Evolutionary conservation across 2,329 filamentous ascomycete genomes (phyloP), one percentile per base, ranked within the genome.

Genomic region (Verticillium albo-atrum): DNA sequence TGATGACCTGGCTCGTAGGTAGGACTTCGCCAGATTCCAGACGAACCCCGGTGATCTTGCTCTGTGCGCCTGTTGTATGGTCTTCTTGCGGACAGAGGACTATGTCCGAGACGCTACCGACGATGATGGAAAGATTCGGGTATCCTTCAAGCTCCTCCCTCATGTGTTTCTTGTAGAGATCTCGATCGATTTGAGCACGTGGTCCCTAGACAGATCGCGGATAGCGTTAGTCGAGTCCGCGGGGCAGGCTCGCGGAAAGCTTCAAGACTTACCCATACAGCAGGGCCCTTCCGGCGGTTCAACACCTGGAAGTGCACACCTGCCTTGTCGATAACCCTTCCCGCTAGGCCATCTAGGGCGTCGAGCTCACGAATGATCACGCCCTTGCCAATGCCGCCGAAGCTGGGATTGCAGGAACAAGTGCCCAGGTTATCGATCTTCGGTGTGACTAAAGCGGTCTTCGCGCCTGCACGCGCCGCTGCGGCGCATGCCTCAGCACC

Each of bases 321-420:
- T 3, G 95, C 90, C 72, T 95, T 94, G 76, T 99, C 95, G 61
- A 97, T 92, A 25, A 97, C 89, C 35, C 91, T 85, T 0, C 92
- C 93, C 0, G 92, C 89, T 23, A 99, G 79, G 0, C 95, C 95
- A 70, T 98, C 95, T 61, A 99, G 81, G 0, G 95, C 95, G 77
- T 99, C 95, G 32, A 99, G 89, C 75, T 99, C 95, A 50, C 94
- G 88, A 56, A 99, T 80, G 79, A 99, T 97, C 10, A 91, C 98
- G 17, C 95, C 95, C 73, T 99, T 99, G 52, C 95, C 95, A 67
- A 99, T 98, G n/a, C 95, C 95, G 42, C 95, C 95, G 70, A 99
- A 96, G 64, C 92, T 96, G 2, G 94, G 94, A 72, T 98, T 98
- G 77, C 94, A 98, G 35, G 93, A 97, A 77, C 94, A 98, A 30